Evolutionary conservation across 257 asterid species (phyloP).

Genomic region (Solanum commersonii): DNA sequence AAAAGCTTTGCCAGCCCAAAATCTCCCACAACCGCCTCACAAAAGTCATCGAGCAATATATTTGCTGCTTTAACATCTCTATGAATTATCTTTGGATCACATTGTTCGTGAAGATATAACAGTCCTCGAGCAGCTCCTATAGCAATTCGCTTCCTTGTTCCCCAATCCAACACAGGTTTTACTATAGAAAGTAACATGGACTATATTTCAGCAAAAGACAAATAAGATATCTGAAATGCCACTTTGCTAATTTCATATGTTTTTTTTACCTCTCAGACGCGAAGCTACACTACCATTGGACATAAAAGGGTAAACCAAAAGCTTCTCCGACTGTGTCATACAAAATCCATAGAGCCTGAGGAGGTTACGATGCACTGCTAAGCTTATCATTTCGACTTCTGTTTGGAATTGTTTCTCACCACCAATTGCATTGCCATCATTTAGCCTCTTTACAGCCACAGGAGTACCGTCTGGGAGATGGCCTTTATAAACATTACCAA

Average conservation of each 20-base stretch:
- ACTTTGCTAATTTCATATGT: background rate
- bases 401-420: slow-evolving; percentile 91
- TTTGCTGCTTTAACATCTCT: slow-evolving; percentile 98
- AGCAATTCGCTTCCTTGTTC: slow-evolving; percentile 72
- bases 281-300: slow-evolving; percentile 96
- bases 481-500: slow-evolving; percentile 90
- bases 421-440: slow-evolving; percentile 73
- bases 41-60: slow-evolving; percentile 77
- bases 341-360: slow-evolving; percentile 78
- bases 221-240: background rate
- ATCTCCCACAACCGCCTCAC: slow-evolving; percentile 98
- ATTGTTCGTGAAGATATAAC: slow-evolving; percentile 87
- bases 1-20: slow-evolving; percentile 94
- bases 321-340: slow-evolving; percentile 78
- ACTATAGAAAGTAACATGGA: slow-evolving; percentile 26
- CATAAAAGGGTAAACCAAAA: slow-evolving; percentile 89
- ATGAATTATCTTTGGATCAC: slow-evolving; percentile 97
- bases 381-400: slow-evolving; percentile 91
- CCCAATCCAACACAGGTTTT: slow-evolving; percentile 87
- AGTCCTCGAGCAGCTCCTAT: slow-evolving; percentile 92
- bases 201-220: background rate
- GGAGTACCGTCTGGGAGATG: slow-evolving; percentile 60
- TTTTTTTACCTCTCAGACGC: slow-evolving; percentile 60
- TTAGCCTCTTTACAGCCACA: slow-evolving; percentile 87
- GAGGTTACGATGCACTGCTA: slow-evolving; percentile 95